phyloP scores from a whole-genome alignment of 345 rosid genomes.

The Psidium friedrichsthalianum region DNA sequence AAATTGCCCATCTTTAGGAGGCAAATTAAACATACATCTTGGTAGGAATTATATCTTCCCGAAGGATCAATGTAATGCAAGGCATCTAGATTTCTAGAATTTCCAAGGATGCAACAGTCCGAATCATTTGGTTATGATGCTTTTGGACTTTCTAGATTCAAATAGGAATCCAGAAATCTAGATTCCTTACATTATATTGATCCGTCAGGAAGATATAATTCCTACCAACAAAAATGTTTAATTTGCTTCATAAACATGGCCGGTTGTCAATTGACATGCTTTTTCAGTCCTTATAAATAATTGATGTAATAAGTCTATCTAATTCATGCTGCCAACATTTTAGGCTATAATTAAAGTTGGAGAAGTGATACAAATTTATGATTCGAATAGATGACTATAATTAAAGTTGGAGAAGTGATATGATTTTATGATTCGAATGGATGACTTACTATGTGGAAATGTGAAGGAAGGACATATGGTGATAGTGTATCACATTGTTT shows the following conservation, averaged over 20 bases:
- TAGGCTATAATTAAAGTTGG: too few relatives aligned
- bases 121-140: too few relatives aligned
- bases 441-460: too few relatives aligned
- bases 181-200: constrained; percentile 74
- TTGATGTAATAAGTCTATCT: too few relatives aligned
- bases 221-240: constrained; percentile 52
- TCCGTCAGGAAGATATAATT: constrained; percentile 63
- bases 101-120: too few relatives aligned
- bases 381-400: too few relatives aligned
- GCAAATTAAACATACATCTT: constrained; percentile 26
- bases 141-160: too few relatives aligned
- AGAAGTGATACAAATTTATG: too few relatives aligned
- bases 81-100: constrained; percentile 26
- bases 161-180: constrained; percentile 37
- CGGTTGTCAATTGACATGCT: not conserved
- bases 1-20: not conserved
- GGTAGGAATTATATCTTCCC: constrained; percentile 67
- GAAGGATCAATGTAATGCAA: constrained; percentile 76
- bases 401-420: too few relatives aligned
- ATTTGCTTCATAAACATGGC: not conserved
- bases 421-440: too few relatives aligned
- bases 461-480: constrained; percentile 16
- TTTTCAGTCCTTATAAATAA: not conserved
- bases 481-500: constrained; percentile 72
- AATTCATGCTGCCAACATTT: too few relatives aligned